A percentile compares a stretch with the other conserved stretches of the same genome.
Conservation (phyloP, 2,329 filamentous ascomycete species). For the Xylariaceae sp. region DNA sequence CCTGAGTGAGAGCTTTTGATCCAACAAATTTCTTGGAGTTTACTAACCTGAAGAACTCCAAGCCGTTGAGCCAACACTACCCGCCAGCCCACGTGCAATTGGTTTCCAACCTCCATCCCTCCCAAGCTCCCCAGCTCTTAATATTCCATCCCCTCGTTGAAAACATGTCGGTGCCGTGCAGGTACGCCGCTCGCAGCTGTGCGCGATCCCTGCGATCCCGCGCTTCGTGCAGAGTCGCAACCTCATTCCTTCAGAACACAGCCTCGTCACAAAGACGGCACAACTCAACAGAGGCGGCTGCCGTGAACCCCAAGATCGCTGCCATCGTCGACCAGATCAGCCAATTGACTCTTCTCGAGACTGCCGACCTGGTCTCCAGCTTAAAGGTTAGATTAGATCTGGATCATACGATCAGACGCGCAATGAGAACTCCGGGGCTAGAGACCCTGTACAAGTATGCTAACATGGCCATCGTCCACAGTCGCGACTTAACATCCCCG, state of each 20-base stretch:
- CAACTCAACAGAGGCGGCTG: slow-evolving; percentile 73
- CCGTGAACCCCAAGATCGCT: slow-evolving; percentile 80
- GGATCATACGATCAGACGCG: not conserved
- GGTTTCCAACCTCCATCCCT: slow-evolving; percentile 14
- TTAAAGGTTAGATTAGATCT: slow-evolving; percentile 66
- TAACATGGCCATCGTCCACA: slow-evolving; percentile 36
- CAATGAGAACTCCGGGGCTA: not conserved
- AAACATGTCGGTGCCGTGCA: slow-evolving; percentile 59
- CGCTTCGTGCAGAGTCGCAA: slow-evolving; percentile 42
- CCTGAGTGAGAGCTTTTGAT: slow-evolving; percentile 20
- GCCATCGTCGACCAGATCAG: slow-evolving; percentile 98
- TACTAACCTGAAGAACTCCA: slow-evolving; percentile 14
- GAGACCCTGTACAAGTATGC: not conserved
- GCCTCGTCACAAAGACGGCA: slow-evolving; percentile 62
- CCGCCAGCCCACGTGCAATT: slow-evolving; percentile 14
- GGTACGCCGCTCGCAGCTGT: slow-evolving; percentile 60
- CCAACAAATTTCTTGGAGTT: slow-evolving; percentile 28
- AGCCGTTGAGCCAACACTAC: slow-evolving; percentile 10
- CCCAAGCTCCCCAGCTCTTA: not conserved
- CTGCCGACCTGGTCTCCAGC: slow-evolving; percentile 87
- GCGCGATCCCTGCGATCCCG: slow-evolving; percentile 55
- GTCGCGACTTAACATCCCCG: slow-evolving; percentile 94
- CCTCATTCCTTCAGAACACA: slow-evolving; percentile 43
- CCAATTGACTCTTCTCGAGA: slow-evolving; percentile 95
- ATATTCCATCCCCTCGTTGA: not conserved